Evolutionary conservation across 1,284 basidiomycete genomes (phyloP).

Genomic region (Coniferiporia weirii): DNA sequence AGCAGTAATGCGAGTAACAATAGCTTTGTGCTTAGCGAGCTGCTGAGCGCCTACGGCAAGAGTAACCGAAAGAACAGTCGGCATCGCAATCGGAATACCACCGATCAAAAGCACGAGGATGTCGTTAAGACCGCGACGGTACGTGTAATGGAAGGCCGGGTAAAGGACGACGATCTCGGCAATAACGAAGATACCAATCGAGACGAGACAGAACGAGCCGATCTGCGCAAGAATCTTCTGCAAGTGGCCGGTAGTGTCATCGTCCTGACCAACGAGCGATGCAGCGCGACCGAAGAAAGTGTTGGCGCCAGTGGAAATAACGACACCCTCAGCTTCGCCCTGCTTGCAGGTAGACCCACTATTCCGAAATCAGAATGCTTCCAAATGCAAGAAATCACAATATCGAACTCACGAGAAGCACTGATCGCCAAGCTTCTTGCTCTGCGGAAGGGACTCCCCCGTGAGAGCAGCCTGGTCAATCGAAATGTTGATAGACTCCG

Average conservation of each 20-base stretch:
- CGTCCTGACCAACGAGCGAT: slow-evolving; percentile 91
- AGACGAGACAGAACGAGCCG: slow-evolving; percentile 91
- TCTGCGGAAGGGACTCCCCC: slow-evolving; percentile 89
- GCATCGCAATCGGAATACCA: slow-evolving; percentile 99
- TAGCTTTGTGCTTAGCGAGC: slow-evolving; percentile 97
- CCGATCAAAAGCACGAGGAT: slow-evolving; percentile 96
- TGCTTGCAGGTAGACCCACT: slow-evolving; percentile 96
- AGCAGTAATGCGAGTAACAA: slow-evolving; percentile 96
- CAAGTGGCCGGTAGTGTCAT: slow-evolving; percentile 95
- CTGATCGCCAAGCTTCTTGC: slow-evolving; percentile 90
- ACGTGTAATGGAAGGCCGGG: slow-evolving; percentile 81
- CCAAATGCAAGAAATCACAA: slow-evolving; percentile 7
- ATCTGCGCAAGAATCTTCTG: slow-evolving; percentile 97
- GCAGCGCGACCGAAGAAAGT: slow-evolving; percentile 96
- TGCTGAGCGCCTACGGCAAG: slow-evolving; percentile 97
- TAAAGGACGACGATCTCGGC: slow-evolving; percentile 89
- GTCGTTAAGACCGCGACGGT: slow-evolving; percentile 94
- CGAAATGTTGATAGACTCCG: slow-evolving; percentile 91
- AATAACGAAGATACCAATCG: slow-evolving; percentile 89
- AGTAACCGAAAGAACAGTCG: slow-evolving; percentile 92
- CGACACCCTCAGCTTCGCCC: slow-evolving; percentile 95
- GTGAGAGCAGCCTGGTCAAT: slow-evolving; percentile 97
- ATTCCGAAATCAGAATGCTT: slow-evolving; percentile 18
- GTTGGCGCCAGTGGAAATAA: slow-evolving; percentile 94
- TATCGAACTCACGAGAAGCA: slow-evolving; percentile 80